These are phyloP conservation scores for Dryas integrifolia DNA, from an alignment of 331 rosid genomes.

Conservation along the genomic window DNA sequence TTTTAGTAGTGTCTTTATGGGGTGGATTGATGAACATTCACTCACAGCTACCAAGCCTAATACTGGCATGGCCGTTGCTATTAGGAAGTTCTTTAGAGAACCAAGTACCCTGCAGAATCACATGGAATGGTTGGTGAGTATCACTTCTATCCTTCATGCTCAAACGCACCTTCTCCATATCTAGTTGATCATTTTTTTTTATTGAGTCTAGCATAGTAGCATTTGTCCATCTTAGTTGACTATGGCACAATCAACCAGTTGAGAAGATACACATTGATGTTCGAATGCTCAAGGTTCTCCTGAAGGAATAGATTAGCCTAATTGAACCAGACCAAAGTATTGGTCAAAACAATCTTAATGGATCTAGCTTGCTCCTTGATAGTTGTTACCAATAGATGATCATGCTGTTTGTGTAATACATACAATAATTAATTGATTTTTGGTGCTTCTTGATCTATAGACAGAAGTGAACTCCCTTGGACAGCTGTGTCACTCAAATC, in stretches of 20 bases:
- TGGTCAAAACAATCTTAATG: background rate
- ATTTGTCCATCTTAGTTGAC: no score
- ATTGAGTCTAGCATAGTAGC: no score
- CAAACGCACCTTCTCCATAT: no score
- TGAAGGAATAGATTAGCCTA: no score
- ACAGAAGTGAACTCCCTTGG: constrained; percentile 81
- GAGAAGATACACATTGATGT: no score
- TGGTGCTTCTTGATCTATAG: constrained; percentile 36
- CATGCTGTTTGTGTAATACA: background rate
- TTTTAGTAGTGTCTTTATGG: constrained; percentile 65
- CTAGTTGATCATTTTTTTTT: no score
- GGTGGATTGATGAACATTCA: constrained; percentile 71
- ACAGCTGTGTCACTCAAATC: constrained; percentile 76
- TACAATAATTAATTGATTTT: constrained; percentile 22
- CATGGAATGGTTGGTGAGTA: constrained; percentile 85
- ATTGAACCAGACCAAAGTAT: no score
- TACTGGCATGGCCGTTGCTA: constrained; percentile 70
- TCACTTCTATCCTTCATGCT: constrained; percentile 15
- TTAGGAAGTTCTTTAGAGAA: constrained; percentile 34
- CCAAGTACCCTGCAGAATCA: constrained; percentile 72
- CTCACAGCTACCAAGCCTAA: constrained; percentile 56
- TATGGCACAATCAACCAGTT: no score
- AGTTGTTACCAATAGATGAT: no score
- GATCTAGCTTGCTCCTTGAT: background rate
- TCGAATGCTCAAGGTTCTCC: no score